Evolutionary conservation across 1,284 basidiomycete genomes (phyloP).

Genomic region (Apiotrichum siamense): DNA sequence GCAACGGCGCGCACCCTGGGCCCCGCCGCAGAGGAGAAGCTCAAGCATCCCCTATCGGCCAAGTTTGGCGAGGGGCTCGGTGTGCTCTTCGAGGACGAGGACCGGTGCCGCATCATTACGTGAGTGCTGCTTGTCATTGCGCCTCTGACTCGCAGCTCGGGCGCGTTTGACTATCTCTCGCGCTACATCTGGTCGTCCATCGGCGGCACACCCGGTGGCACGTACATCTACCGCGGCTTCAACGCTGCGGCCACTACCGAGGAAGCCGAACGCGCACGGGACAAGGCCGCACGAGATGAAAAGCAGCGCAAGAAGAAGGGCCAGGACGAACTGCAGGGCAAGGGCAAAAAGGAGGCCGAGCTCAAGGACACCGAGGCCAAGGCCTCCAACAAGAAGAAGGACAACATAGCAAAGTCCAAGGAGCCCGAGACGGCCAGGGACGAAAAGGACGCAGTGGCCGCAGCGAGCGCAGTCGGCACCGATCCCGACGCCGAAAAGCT

Average conservation of each 20-base stretch:
- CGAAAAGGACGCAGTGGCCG: background rate
- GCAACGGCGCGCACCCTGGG: slow-evolving; percentile 50
- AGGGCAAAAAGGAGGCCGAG: background rate
- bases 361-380: background rate
- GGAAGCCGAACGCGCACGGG: background rate
- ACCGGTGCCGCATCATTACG: slow-evolving; percentile 48
- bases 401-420: slow-evolving; percentile 10
- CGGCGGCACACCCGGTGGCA: slow-evolving; percentile 43
- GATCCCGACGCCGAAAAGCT: background rate
- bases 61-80: slow-evolving; percentile 43
- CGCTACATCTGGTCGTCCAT: slow-evolving; percentile 44
- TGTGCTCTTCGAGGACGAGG: slow-evolving; percentile 52
- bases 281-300: background rate
- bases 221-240: slow-evolving; percentile 50
- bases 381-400: background rate
- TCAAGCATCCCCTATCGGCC: slow-evolving; percentile 48
- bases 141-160: slow-evolving; percentile 26
- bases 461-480: background rate
- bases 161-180: slow-evolving; percentile 41
- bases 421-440: background rate
- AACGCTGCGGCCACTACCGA: slow-evolving; percentile 38
- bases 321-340: no score
- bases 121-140: slow-evolving; percentile 22
- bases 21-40: slow-evolving; percentile 52
- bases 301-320: slow-evolving; percentile 6